These are phyloP conservation scores for Chaetomiaceae sp. DNA, from an alignment of 2,329 filamentous ascomycete genomes.

Conservation along the genomic window DNA sequence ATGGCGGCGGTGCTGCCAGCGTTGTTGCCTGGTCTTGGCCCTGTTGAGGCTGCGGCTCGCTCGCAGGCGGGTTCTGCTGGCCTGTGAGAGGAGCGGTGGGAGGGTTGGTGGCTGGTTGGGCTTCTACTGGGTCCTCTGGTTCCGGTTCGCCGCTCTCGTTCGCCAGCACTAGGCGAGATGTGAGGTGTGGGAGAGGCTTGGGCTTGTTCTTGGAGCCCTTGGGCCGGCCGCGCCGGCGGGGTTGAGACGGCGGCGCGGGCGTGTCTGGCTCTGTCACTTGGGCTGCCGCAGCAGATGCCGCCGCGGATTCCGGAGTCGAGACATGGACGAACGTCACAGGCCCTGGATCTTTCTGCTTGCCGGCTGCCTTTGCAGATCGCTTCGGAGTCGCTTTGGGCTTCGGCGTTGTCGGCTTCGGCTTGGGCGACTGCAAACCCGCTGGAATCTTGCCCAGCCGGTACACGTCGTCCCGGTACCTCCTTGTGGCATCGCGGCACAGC, in stretches of 20 bases:
- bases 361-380: conserved; percentile 19
- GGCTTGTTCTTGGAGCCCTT: conserved; percentile 5
- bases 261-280: background rate
- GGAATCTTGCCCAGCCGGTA: conserved; percentile 34
- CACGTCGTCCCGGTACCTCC: conserved; percentile 64
- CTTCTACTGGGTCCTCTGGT: conserved; percentile 24
- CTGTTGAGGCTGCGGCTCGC: conserved; percentile 2
- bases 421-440: conserved; percentile 23
- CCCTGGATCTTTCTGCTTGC: conserved; percentile 25
- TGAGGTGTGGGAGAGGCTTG: conserved; percentile 2
- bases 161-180: conserved; percentile 2
- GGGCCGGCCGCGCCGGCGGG: conserved; percentile 7
- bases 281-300: background rate
- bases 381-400: conserved; percentile 1
- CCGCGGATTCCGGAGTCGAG: background rate
- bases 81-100: conserved; percentile 34
- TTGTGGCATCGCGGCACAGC: conserved; percentile 70
- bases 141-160: background rate
- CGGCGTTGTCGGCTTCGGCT: conserved; percentile 24
- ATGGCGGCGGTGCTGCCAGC: conserved; percentile 1
- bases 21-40: background rate
- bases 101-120: conserved; percentile 35
- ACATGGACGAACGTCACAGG: background rate
- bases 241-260: background rate
- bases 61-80: conserved; percentile 26